A percentile compares a stretch with the other conserved stretches of the same genome.
phyloP scores from a whole-genome alignment of 2,329 filamentous ascomycete genomes.

The Hymenoscyphus albidus region DNA sequence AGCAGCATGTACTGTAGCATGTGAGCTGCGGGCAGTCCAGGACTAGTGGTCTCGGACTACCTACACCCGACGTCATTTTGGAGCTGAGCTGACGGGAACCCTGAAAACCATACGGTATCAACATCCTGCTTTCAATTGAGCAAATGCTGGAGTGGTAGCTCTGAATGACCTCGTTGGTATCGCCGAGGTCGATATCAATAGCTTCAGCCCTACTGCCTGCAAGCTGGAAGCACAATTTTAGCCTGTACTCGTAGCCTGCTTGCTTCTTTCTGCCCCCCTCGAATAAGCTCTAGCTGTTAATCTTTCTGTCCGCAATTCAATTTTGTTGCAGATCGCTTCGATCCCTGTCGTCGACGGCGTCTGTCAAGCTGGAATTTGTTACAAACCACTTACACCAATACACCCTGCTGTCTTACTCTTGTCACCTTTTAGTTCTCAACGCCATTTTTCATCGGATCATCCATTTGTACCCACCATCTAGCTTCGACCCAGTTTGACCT shows the following conservation, averaged over 20 bases:
- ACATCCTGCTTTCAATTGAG: conserved; percentile 1
- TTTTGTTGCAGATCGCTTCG: not conserved
- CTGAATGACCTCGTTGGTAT: not conserved
- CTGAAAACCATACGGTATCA: not conserved
- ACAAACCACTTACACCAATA: not conserved
- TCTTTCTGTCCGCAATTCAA: not conserved
- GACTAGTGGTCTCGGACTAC: conserved; percentile 1
- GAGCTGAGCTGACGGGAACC: not conserved
- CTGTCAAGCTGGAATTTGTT: not conserved
- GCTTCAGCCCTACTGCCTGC: not conserved
- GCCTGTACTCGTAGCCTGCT: not conserved
- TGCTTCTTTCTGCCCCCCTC: not conserved
- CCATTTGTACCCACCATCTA: not conserved
- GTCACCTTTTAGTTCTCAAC: not conserved
- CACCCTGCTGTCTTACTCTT: not conserved
- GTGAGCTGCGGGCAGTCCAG: not conserved
- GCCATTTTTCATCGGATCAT: not conserved
- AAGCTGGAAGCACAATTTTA: not conserved
- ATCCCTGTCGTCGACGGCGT: not conserved
- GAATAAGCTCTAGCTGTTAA: not conserved
- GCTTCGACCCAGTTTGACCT: not conserved
- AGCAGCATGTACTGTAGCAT: not conserved
- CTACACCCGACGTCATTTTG: not conserved
- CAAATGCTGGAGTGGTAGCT: not conserved
- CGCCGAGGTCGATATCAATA: not conserved